Conservation (phyloP, 1,139 yeast species). For the Saccharomyces pastorianus region DNA sequence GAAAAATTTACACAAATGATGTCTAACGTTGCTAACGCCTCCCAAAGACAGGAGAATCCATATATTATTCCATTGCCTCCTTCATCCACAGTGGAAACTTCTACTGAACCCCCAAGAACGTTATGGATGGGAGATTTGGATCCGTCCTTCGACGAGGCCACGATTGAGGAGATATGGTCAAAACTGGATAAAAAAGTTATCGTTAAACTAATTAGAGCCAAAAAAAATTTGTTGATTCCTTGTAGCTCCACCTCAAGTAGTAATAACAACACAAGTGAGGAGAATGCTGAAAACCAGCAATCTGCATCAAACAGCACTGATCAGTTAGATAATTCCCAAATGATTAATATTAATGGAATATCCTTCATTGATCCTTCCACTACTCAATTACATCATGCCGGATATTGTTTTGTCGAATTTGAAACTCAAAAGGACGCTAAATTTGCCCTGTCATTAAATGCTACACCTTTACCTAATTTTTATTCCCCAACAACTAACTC, state of each 20-base stretch:
- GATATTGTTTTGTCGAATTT: constrained; percentile 84
- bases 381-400: constrained; percentile 45
- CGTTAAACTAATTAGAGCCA: constrained; percentile 56
- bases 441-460: constrained; percentile 64
- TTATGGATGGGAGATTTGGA: constrained; percentile 96
- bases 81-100: constrained; percentile 11
- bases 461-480: constrained; percentile 56
- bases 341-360: constrained; percentile 29
- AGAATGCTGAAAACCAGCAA: neutral
- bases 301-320: constrained; percentile 1
- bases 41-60: neutral
- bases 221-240: constrained; percentile 31
- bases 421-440: constrained; percentile 56
- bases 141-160: constrained; percentile 71
- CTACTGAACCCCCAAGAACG: constrained; percentile 42
- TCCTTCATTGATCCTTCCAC: constrained; percentile 30
- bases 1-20: neutral
- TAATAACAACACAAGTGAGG: constrained; percentile 1
- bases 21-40: neutral
- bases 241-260: constrained; percentile 21
- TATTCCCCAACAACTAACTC: constrained; percentile 30
- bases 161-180: constrained; percentile 62
- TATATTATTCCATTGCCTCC: constrained; percentile 10
- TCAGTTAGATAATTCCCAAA: constrained; percentile 9
- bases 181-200: constrained; percentile 41